A percentile compares a stretch with the other conserved stretches of the same genome.
Conservation (phyloP, 805 yeast genomes). For the Danielozyma ontarioensis region DNA sequence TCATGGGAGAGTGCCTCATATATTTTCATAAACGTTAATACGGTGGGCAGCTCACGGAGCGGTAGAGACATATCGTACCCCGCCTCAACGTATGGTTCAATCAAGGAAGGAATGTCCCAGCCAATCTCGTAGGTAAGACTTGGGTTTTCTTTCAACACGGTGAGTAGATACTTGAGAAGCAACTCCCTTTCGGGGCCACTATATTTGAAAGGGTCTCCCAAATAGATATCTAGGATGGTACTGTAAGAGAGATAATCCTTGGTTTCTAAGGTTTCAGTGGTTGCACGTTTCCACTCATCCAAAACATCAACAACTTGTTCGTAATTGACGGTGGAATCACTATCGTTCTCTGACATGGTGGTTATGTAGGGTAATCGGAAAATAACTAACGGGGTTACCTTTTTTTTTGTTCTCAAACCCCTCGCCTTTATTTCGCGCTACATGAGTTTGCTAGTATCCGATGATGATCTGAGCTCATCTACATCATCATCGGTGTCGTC, state of each 20-base stretch:
- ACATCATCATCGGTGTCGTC: no score
- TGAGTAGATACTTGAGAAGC: conserved; percentile 43
- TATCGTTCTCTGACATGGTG: conserved; percentile 8
- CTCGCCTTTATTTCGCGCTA: no score
- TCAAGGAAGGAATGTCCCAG: conserved; percentile 82
- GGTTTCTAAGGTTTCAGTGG: conserved; percentile 35
- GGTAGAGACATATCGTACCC: conserved; percentile 18
- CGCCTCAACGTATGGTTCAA: conserved; percentile 51
- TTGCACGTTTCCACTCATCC: conserved; percentile 24
- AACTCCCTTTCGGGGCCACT: conserved; percentile 43
- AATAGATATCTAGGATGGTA: conserved; percentile 62
- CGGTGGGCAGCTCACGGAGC: conserved; percentile 36
- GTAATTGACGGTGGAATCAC: conserved; percentile 18
- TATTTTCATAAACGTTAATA: conserved; percentile 36
- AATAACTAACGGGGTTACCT: no score
- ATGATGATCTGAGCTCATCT: no score
- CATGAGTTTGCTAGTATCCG: no score
- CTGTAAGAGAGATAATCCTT: conserved; percentile 66
- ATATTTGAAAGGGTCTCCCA: conserved; percentile 42
- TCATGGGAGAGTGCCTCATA: conserved; percentile 60
- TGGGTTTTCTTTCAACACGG: conserved; percentile 39
- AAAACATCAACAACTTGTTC: conserved; percentile 12
- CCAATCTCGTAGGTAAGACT: conserved; percentile 64
- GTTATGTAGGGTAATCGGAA: not conserved
- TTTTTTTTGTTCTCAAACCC: no score